Base-by-base conservation (phyloP, 2,329 filamentous ascomycete species). In the Nothopassalora personata region DNA sequence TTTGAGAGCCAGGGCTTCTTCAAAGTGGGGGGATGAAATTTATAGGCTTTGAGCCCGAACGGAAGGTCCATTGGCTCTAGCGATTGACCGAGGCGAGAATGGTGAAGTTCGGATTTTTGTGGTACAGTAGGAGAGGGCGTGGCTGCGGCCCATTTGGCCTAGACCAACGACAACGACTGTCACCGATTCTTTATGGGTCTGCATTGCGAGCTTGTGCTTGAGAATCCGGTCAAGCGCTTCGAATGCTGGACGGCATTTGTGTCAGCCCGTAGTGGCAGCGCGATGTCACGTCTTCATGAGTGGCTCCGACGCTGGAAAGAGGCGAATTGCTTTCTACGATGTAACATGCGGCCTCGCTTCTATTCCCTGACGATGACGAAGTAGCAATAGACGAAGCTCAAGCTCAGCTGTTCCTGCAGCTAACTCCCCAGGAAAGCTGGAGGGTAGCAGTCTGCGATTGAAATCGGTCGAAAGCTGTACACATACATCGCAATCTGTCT, bases 101-200 rank as follows among this genome's bases (percentile, higher is more conserved):
- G 7, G 8, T 3, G 33, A 5, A 54, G 39, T 31, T 8, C 10
- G 52, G 33, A 6, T 39, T 39, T 23, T 23, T 2, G 23, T 23
- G 33, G 33, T 27, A 33, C 27, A n/a, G 33, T 54, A 54, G 10
- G 52, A 33, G 31, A 54, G 52, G 13, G 52, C 52, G 39, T 54
- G 33, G 33, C 52, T 54, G 52, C 52, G 52, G 33, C 52, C 52
- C 52, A 43, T 54, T 46, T 54, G 52, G 52, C 33, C 52, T 54
- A 54, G 52, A 15, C 52, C 52, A 4, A 54, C 19, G 4, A 54
- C 18, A 13, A 54, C 27, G 52, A 54, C 52, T 15, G 52, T 54
- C 36, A 54, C n/a, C n/a, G n/a, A n/a, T n/a, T n/a, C n/a, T n/a
- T n/a, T n/a, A n/a, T 10, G 34, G 34, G 4, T 36, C 6, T 36